Conservation (phyloP, 495 filamentous ascomycete genomes). For the Aspergillus sparsus region DNA sequence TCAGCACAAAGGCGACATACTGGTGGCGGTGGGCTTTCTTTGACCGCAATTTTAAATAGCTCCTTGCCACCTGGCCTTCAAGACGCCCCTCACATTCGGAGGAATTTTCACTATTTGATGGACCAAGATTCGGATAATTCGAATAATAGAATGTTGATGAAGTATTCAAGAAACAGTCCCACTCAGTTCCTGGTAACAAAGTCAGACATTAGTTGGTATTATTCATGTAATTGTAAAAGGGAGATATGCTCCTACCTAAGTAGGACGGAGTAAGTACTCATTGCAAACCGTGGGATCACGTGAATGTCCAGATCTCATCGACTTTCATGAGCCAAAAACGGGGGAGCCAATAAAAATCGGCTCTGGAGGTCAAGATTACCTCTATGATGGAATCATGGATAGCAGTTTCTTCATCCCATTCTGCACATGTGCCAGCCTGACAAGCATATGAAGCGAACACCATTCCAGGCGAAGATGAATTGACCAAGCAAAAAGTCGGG, state of each 20-base stretch:
- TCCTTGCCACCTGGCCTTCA: constrained; percentile 15
- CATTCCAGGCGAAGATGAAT: not conserved
- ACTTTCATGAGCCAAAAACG: not conserved
- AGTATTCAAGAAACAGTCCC: not conserved
- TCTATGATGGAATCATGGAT: not conserved
- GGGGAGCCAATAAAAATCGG: not conserved
- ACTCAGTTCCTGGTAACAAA: not conserved
- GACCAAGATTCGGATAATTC: not conserved
- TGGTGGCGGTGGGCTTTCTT: constrained; percentile 15
- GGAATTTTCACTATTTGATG: constrained; percentile 3
- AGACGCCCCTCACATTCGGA: constrained; percentile 9
- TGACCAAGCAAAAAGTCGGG: not conserved
- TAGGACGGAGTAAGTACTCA: too few species aligned
- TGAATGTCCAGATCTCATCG: constrained; percentile 8
- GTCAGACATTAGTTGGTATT: not conserved
- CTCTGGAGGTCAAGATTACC: not conserved
- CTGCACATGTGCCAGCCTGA: constrained; percentile 2
- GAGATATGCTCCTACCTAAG: too few species aligned
- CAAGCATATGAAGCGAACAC: constrained; percentile 1
- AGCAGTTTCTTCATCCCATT: not conserved
- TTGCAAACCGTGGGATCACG: constrained; percentile 2
- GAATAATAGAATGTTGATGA: not conserved
- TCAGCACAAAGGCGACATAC: not conserved
- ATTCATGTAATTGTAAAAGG: too few species aligned
- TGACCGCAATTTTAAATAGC: constrained; percentile 17